These are phyloP conservation scores for Phalaenopsis hybrid DNA, from an alignment of 116 monocot genomes.

Conservation along the genomic window DNA sequence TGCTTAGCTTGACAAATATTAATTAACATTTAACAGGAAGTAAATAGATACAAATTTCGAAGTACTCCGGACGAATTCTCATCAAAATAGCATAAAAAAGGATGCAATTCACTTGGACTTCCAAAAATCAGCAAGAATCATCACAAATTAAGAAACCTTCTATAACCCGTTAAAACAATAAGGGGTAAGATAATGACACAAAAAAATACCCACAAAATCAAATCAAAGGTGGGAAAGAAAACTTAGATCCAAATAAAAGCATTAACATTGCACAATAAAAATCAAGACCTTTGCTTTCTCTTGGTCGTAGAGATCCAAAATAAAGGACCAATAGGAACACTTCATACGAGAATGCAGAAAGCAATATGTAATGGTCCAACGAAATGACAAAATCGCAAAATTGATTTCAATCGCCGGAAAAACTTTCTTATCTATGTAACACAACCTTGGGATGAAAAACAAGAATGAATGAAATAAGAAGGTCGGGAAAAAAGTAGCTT, in stretches of 20 bases:
- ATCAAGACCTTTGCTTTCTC: not conserved
- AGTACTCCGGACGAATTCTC: not conserved
- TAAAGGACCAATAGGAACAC: too few relatives aligned
- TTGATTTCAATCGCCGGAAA: not conserved
- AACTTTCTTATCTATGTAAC: not conserved
- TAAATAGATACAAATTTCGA: not conserved
- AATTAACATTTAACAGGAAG: not conserved
- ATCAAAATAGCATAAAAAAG: not conserved
- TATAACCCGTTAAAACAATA: not conserved
- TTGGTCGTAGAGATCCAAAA: not conserved
- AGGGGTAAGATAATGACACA: not conserved
- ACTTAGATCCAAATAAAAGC: constrained; percentile 1
- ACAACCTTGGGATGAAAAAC: not conserved
- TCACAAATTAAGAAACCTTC: not conserved
- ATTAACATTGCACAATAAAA: not conserved
- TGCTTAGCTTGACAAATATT: not conserved
- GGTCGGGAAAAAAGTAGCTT: too few relatives aligned
- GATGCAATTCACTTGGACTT: not conserved
- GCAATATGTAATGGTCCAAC: not conserved
- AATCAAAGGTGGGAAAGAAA: not conserved
- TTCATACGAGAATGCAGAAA: too few relatives aligned
- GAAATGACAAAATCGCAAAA: not conserved
- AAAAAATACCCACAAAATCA: not conserved
- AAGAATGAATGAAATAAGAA: not conserved
- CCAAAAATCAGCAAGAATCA: not conserved